phyloP scores from a whole-genome alignment of 495 filamentous ascomycete genomes.

The Penicillium cinerascens region DNA sequence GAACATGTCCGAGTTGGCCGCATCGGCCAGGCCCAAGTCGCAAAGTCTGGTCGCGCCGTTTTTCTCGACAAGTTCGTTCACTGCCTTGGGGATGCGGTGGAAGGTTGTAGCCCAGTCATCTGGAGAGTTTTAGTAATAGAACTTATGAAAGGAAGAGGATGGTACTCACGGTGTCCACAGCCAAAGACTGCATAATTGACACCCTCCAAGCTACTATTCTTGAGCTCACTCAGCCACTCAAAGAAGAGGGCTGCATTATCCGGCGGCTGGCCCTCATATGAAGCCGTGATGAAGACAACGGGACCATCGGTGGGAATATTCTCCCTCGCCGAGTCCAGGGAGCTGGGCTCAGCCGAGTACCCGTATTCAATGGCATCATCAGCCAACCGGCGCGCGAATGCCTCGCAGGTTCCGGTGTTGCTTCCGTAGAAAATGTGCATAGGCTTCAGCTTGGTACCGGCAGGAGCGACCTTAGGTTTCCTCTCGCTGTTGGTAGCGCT shows the following conservation, averaged over 20 bases:
- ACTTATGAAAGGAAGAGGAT: not conserved
- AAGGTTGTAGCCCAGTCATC: slow-evolving; percentile 68
- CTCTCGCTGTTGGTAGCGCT: slow-evolving; percentile 18
- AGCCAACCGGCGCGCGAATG: slow-evolving; percentile 61
- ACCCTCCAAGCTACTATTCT: slow-evolving; percentile 47
- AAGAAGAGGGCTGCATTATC: slow-evolving; percentile 72
- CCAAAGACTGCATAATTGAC: slow-evolving; percentile 64
- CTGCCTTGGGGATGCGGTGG: slow-evolving; percentile 63
- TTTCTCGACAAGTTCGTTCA: slow-evolving; percentile 50
- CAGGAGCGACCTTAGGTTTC: slow-evolving; percentile 17
- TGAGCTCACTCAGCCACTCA: slow-evolving; percentile 56
- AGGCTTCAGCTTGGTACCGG: slow-evolving; percentile 29
- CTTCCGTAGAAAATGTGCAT: slow-evolving; percentile 71
- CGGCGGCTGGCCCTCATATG: slow-evolving; percentile 72
- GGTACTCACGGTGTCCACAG: slow-evolving; percentile 36
- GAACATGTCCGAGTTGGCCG: slow-evolving; percentile 62
- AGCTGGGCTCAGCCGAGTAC: slow-evolving; percentile 52
- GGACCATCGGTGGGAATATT: slow-evolving; percentile 60
- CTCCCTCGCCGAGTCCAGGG: slow-evolving; percentile 59
- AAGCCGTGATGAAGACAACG: slow-evolving; percentile 63
- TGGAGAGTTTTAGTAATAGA: slow-evolving; percentile 3
- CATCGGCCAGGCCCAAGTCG: slow-evolving; percentile 57
- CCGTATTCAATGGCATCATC: slow-evolving; percentile 56
- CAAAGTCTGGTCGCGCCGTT: slow-evolving; percentile 54
- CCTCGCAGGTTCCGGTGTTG: slow-evolving; percentile 74